Base-by-base conservation (phyloP, 768 basidiomycete species). In the Lactifluus hygrophoroides region DNA sequence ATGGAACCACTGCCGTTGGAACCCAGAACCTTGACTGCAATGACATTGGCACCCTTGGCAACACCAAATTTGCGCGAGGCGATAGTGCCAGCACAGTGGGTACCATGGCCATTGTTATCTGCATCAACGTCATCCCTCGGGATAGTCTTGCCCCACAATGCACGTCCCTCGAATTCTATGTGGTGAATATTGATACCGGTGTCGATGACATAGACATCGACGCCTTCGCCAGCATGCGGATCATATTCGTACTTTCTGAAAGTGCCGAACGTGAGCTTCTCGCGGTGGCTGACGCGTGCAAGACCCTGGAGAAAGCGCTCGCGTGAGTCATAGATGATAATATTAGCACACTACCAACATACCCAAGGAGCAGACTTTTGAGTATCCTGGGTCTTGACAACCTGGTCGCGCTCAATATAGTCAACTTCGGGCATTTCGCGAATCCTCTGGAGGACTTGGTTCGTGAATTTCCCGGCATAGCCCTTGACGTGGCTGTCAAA, bases 31-130 rank as follows among this genome's bases (percentile, higher is more conserved):
- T 94, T 95, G 72, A 95, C 92, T 34, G 93, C 93, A 63, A 88
- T 78, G 64, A 95, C 79, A 60, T 90, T 80, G 55, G 94, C 95
- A 60, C 80, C 80, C 84, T 99, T 98, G 51, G 96, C 94, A 45
- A 99, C 93, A 73, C 96, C 96, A 67, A 92, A 98, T 73, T 85
- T 89, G 67, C 76, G 74, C 5, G 90, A 93, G n/a, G 86, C 96
- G 64, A 98, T 94, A 30, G 94, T 99, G 54, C 94, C 94, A 46
- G 94, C 94, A 65, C 92, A 94, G 71, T 94, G 93, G 32, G 89
- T 82, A 40, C 95, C 96, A 68, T 99, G 96, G 62, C 96, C 96
- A 71, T 98, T 97, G 56, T 84, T 90, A 66, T 98, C 96, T 63
- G 82, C 80, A 66, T 98, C 95, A 4, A 78, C 79, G 64, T 95